Percentiles rank a stretch among this genome's conserved stretches.
phyloP scores from a whole-genome alignment of 2,329 filamentous ascomycete species.

The Orbilia quercus region DNA sequence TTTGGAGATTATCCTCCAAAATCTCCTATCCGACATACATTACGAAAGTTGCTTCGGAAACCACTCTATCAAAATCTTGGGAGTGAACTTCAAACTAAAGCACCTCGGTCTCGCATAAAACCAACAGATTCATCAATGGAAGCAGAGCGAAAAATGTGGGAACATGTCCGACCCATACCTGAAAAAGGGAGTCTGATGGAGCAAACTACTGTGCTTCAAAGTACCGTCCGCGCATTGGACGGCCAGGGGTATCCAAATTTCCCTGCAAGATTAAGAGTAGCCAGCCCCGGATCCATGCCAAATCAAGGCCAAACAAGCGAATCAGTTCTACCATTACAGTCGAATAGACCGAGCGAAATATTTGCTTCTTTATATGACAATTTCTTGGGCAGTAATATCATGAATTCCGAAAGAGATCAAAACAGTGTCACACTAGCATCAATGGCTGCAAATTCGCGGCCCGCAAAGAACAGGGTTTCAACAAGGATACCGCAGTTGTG shows the following conservation, averaged over 20 bases:
- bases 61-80: no score
- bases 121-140: slow-evolving; percentile 4
- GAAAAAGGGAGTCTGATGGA: slow-evolving; percentile 22
- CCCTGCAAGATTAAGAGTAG: neutral
- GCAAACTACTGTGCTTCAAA: slow-evolving; percentile 8
- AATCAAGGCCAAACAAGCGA: slow-evolving; percentile 8
- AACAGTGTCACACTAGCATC: no score
- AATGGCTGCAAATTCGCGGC: no score
- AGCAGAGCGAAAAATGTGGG: slow-evolving; percentile 19
- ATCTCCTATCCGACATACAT: slow-evolving; percentile 4
- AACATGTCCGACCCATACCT: slow-evolving; percentile 20
- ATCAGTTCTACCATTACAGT: slow-evolving; percentile 3
- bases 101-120: neutral
- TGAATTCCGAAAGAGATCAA: no score
- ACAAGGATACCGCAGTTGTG: no score
- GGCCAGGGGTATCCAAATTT: slow-evolving; percentile 10
- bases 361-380: no score
- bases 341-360: no score
- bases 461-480: no score
- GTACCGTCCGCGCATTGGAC: slow-evolving; percentile 6
- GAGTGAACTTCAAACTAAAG: neutral
- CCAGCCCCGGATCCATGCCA: neutral
- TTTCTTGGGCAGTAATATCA: no score
- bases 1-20: neutral
- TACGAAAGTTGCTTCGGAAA: slow-evolving; percentile 13